These are phyloP conservation scores for Cydonia oblonga DNA, from an alignment of 331 rosid species.

Conservation along the genomic window DNA sequence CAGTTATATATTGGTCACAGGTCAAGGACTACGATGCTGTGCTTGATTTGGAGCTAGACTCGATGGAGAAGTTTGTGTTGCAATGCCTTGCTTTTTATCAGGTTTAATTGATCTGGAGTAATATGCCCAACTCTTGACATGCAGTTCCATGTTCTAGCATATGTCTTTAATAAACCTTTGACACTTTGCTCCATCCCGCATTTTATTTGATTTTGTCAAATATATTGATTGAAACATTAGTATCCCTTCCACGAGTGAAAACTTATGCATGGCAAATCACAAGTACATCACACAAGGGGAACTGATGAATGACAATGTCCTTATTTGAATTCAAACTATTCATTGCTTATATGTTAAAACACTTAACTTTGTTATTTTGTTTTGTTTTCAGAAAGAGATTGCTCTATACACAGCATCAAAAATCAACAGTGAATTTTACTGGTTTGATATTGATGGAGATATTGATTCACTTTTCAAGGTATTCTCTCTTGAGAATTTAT, in stretches of 20 bases:
- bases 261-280: not conserved
- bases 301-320: not conserved
- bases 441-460: conserved; percentile 83
- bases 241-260: not conserved
- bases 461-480: conserved; percentile 92
- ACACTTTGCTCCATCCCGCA: not conserved
- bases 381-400: conserved; percentile 75
- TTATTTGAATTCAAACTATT: not conserved
- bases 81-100: conserved; percentile 94
- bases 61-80: conserved; percentile 86
- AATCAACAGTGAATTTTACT: conserved; percentile 50
- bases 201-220: not conserved
- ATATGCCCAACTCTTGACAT: not conserved
- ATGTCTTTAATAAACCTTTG: not conserved
- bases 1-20: conserved; percentile 29
- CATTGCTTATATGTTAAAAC: not conserved
- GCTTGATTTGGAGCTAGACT: conserved; percentile 78
- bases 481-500: not conserved
- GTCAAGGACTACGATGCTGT: conserved; percentile 91
- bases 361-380: not conserved
- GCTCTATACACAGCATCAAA: conserved; percentile 83
- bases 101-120: conserved; percentile 30
- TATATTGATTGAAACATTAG: not conserved
- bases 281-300: not conserved
- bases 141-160: not conserved